A percentile compares a stretch with the other conserved stretches of the same genome.
Conservation (phyloP, 2,329 filamentous ascomycete species). For the Aureobasidium uvarum region DNA sequence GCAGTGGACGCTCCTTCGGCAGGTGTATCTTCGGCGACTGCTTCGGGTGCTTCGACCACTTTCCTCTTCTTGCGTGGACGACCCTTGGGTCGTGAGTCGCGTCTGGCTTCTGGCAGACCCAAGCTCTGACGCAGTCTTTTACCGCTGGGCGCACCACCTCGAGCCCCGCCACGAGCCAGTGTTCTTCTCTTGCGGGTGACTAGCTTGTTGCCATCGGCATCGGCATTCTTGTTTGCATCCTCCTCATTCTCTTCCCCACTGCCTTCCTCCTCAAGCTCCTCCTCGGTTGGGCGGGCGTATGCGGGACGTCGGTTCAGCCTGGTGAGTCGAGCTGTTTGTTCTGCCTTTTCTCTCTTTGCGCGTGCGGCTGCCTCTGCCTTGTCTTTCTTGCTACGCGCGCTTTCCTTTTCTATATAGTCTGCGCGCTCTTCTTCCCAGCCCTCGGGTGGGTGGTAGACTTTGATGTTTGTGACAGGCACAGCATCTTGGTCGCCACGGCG, state of each 20-base stretch:
- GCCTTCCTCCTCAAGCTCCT: slow-evolving; percentile 7
- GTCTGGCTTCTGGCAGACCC: slow-evolving; percentile 16
- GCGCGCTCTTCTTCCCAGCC: slow-evolving; percentile 28
- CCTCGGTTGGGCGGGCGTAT: not conserved
- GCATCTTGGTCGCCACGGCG: slow-evolving; percentile 43
- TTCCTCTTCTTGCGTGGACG: slow-evolving; percentile 23
- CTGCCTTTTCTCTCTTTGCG: slow-evolving; percentile 5
- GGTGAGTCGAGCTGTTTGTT: slow-evolving; percentile 4
- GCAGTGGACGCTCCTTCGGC: not conserved
- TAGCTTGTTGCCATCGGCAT: slow-evolving; percentile 17
- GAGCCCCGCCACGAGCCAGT: slow-evolving; percentile 7
- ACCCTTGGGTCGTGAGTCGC: slow-evolving; percentile 7
- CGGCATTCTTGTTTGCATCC: not conserved
- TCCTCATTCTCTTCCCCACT: slow-evolving; percentile 17
- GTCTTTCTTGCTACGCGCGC: slow-evolving; percentile 15
- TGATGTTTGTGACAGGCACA: slow-evolving; percentile 35
- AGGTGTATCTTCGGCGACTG: not conserved
- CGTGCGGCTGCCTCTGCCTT: slow-evolving; percentile 6
- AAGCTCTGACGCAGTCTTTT: slow-evolving; percentile 25
- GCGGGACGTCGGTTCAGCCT: slow-evolving; percentile 11
- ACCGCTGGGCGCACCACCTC: slow-evolving; percentile 20
- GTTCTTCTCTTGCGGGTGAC: slow-evolving; percentile 22
- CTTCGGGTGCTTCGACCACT: not conserved
- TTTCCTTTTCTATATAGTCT: slow-evolving; percentile 25
- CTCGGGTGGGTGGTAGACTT: slow-evolving; percentile 30